These are phyloP conservation scores for Beauveria sp. DNA, from an alignment of 2,329 filamentous ascomycete genomes.

Conservation along the genomic window DNA sequence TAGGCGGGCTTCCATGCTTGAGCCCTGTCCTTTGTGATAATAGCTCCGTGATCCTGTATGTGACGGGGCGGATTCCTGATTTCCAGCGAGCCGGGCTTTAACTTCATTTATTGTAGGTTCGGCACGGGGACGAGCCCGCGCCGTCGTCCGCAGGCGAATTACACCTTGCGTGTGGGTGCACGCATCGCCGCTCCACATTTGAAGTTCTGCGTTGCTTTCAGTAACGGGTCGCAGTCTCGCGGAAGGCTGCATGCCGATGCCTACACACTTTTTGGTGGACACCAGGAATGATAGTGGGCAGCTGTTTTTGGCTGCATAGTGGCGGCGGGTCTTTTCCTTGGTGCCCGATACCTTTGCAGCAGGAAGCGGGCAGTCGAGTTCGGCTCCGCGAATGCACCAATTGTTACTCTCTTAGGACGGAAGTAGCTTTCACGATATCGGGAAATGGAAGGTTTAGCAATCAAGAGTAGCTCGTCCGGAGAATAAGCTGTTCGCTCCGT, in stretches of 20 bases:
- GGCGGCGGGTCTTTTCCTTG: not conserved
- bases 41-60: not conserved
- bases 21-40: not conserved
- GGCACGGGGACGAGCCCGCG: not conserved
- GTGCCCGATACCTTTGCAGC: not conserved
- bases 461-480: too few species aligned
- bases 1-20: not conserved
- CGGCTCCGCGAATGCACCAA: not conserved
- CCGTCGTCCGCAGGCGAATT: not conserved
- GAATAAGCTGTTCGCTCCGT: too few species aligned
- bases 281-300: not conserved
- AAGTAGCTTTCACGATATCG: too few species aligned
- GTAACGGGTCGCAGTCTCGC: too few species aligned
- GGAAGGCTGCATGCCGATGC: too few species aligned
- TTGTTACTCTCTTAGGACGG: not conserved
- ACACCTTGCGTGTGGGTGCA: not conserved
- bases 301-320: not conserved
- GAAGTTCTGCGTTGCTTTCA: too few species aligned
- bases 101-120: not conserved
- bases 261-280: too few species aligned
- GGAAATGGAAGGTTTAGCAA: too few species aligned
- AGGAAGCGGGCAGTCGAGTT: not conserved
- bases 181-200: not conserved
- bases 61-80: too few species aligned
- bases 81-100: not conserved